A percentile compares a stretch with the other conserved stretches of the same genome.
Conservation (phyloP, 2,329 filamentous ascomycete genomes). For the Claviceps quebecensis region DNA sequence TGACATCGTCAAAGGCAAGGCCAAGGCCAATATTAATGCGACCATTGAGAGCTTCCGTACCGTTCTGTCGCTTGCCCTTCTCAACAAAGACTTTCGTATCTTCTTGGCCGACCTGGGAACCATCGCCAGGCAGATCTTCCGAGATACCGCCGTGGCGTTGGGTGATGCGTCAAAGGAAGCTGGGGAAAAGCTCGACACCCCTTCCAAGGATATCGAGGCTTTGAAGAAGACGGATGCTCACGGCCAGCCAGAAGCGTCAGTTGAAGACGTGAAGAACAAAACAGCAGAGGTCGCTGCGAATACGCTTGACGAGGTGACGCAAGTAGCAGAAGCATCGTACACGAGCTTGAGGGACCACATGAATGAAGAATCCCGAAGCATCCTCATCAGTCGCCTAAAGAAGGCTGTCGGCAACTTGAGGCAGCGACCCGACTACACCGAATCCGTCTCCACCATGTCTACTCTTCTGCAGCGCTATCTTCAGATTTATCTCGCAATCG, state of each 20-base stretch:
- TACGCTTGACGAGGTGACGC: conserved; percentile 1
- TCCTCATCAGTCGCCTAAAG: conserved; percentile 62
- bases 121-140: conserved; percentile 71
- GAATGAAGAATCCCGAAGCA: conserved; percentile 55
- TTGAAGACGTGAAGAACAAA: conserved; percentile 49
- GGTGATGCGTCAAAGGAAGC: conserved; percentile 63
- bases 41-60: conserved; percentile 70
- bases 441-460: conserved; percentile 70
- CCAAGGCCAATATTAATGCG: conserved; percentile 20
- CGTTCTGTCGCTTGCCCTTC: conserved; percentile 69
- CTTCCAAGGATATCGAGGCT: conserved; percentile 38
- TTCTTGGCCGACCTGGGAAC: conserved; percentile 70
- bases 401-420: conserved; percentile 60
- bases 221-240: conserved; percentile 25
- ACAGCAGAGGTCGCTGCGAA: conserved; percentile 36
- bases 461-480: conserved; percentile 67
- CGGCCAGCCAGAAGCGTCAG: conserved; percentile 29
- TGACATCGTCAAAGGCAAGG: conserved; percentile 16
- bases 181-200: conserved; percentile 59
- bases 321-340: conserved; percentile 41
- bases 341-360: conserved; percentile 60
- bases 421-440: conserved; percentile 66
- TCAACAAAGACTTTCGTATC: conserved; percentile 79
- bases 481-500: conserved; percentile 59
- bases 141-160: conserved; percentile 69